Conservation (phyloP, 495 filamentous ascomycete genomes). For the Aspergillus asperescens region DNA sequence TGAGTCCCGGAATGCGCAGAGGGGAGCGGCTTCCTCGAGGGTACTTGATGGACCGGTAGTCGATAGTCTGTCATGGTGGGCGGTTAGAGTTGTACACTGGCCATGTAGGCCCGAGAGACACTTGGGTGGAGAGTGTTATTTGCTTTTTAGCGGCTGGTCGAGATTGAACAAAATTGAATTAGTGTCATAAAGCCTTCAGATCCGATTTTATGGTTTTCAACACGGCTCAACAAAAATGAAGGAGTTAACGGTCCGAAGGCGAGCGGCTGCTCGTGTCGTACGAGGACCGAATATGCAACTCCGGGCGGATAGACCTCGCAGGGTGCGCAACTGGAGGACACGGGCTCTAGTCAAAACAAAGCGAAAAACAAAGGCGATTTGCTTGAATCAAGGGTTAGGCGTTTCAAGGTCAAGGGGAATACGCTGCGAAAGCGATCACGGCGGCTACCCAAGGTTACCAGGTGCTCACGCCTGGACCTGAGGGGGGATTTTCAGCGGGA, state of each 20-base stretch:
- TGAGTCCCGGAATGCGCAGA: constrained; percentile 25
- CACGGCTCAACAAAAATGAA: not conserved
- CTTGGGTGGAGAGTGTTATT: not conserved
- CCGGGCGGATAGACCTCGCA: not conserved
- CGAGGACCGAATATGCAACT: constrained; percentile 2
- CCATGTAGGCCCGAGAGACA: constrained; percentile 21
- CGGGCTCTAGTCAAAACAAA: not conserved
- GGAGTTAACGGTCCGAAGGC: not conserved
- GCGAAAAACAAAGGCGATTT: constrained; percentile 1
- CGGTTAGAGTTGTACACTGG: constrained; percentile 25
- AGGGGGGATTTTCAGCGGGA: not conserved
- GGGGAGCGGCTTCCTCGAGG: constrained; percentile 34
- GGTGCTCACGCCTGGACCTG: not conserved
- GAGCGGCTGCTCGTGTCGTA: not conserved
- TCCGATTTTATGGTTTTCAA: not conserved
- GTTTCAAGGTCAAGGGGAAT: not conserved
- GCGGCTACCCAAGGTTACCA: constrained; percentile 3
- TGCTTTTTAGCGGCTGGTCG: not conserved
- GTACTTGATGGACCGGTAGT: constrained; percentile 36
- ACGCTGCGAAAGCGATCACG: not conserved
- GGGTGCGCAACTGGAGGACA: constrained; percentile 1
- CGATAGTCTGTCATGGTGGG: constrained; percentile 44
- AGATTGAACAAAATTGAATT: not conserved
- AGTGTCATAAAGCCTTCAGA: not conserved
- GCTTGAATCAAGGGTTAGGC: not conserved